Evolutionary conservation across 805 yeast species (phyloP), one percentile per base, ranked within the genome.

Genomic region (Metschnikowia continentalis): DNA sequence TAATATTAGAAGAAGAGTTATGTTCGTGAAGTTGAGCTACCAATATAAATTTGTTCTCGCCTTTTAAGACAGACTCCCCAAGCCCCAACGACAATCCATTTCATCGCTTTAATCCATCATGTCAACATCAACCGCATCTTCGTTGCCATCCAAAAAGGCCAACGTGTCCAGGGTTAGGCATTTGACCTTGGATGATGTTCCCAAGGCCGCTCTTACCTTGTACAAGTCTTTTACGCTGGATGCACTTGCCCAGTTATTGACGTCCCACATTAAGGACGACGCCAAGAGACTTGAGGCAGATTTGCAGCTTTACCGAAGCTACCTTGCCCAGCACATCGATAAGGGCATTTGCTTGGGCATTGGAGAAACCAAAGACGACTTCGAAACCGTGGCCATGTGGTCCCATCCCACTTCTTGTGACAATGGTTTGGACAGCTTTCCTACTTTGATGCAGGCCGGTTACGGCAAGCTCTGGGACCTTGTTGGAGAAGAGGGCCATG

Each of bases 311-410:
- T 81, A 77, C 54, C 82, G 77, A 56, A 75, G 81, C 2, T 80
- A 80, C 61, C 68, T 78, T 39, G 68, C 67, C 42, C 79, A 81
- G 43, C 83, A 78, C 56, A 72, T 81, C 38, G 56, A 69, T 49
- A 73, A 75, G 43, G 85, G 85, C 1, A 45, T 80, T 35, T 79
- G 74, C 30, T 60, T 79, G 23, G 84, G 77, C 4, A 67, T 79
- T 35, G 77, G 77, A 50, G 83, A 81, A 49, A 66, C 70, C 11
- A 65, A 55, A 0, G 60, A 59, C 0, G 61, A 60, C 3, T 81
- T 77, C 61, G 83, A 80, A 65, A 75, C 83, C 6, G 84, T 80
- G 32, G 76, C 81, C 5, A 61, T 79, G 22, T 81, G 83, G 83
- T 68, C 80, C 11, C 67, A 67, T 30, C 84, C 84, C 5, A 73